These are phyloP conservation scores for Asterochloris erici DNA, from an alignment of 139 green algal species.

Conservation along the genomic window DNA sequence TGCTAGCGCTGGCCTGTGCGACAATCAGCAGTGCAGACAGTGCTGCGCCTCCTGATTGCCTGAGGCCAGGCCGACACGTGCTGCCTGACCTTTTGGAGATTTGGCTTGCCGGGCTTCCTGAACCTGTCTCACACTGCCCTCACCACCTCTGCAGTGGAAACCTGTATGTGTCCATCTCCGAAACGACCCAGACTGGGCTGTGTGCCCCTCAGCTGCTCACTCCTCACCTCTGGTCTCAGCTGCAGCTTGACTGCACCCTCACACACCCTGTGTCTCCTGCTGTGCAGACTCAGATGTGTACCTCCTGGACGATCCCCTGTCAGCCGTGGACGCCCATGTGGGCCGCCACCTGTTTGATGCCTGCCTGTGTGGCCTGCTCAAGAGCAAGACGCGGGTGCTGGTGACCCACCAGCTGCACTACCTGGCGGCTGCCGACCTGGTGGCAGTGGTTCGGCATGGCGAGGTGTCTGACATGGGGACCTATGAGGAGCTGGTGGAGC, in stretches of 20 bases:
- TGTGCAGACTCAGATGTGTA: slow-evolving; percentile 54
- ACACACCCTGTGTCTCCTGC: not conserved
- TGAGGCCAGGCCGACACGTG: too few relatives aligned
- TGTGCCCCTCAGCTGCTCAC: not conserved
- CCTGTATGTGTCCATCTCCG: too few relatives aligned
- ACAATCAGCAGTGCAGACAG: too few relatives aligned
- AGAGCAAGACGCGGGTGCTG: slow-evolving; percentile 68
- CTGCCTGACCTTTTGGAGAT: too few relatives aligned
- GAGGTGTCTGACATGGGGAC: slow-evolving; percentile 6
- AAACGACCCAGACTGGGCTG: too few relatives aligned
- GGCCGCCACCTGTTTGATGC: slow-evolving; percentile 74
- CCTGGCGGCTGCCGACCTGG: slow-evolving; percentile 68
- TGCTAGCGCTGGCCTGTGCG: too few relatives aligned
- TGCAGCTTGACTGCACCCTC: too few relatives aligned
- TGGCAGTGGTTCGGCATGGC: slow-evolving; percentile 68
- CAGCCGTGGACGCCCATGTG: slow-evolving; percentile 78
- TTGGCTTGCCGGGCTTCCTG: too few relatives aligned
- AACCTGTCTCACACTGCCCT: too few relatives aligned
- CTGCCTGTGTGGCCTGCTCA: slow-evolving; percentile 49
- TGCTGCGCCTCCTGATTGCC: too few relatives aligned
- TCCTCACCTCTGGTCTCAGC: too few relatives aligned
- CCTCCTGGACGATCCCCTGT: slow-evolving; percentile 87
- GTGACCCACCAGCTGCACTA: slow-evolving; percentile 90
- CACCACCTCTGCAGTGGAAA: too few relatives aligned
- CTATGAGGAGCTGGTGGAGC: slow-evolving; percentile 25